phyloP scores from a whole-genome alignment of 306 rosid species.

The Cicer chorassanicum region DNA sequence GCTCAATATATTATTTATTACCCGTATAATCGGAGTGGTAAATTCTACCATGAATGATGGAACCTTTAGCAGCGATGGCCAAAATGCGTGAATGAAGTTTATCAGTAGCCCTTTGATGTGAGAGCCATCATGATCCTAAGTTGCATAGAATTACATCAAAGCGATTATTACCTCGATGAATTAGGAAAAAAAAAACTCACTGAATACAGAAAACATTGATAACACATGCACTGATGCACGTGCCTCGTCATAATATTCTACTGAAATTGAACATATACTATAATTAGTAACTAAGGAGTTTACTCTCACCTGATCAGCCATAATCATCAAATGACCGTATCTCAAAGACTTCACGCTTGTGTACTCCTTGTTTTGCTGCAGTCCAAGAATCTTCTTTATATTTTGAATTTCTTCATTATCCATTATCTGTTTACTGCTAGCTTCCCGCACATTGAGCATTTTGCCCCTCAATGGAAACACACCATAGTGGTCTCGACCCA shows the following conservation, averaged over 20 bases:
- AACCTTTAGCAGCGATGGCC: slow-evolving; percentile 89
- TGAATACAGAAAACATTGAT: neutral
- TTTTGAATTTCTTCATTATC: slow-evolving; percentile 91
- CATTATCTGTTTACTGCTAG: slow-evolving; percentile 73
- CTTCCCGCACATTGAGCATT: slow-evolving; percentile 94
- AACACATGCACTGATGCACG: neutral
- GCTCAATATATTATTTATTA: slow-evolving; percentile 27
- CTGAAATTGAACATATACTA: neutral
- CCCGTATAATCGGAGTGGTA: slow-evolving; percentile 95
- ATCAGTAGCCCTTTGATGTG: slow-evolving; percentile 96
- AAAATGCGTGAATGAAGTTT: slow-evolving; percentile 89
- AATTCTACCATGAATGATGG: slow-evolving; percentile 89
- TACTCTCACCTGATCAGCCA: slow-evolving; percentile 94
- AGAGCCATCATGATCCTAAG: slow-evolving; percentile 95
- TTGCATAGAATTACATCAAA: slow-evolving; percentile 7
- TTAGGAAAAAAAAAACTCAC: neutral
- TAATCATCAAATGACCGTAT: slow-evolving; percentile 96
- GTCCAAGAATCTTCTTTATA: slow-evolving; percentile 89
- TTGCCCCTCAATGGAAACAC: slow-evolving; percentile 95
- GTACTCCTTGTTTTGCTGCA: slow-evolving; percentile 91
- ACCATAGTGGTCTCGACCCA: slow-evolving; percentile 89
- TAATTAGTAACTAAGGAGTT: no score
- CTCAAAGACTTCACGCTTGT: slow-evolving; percentile 68
- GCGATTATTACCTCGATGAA: neutral
- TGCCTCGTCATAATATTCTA: neutral